Evolutionary conservation across 306 rosid genomes (phyloP), one percentile per base, ranked within the genome.

Genomic region (Fragaria ananassa): DNA sequence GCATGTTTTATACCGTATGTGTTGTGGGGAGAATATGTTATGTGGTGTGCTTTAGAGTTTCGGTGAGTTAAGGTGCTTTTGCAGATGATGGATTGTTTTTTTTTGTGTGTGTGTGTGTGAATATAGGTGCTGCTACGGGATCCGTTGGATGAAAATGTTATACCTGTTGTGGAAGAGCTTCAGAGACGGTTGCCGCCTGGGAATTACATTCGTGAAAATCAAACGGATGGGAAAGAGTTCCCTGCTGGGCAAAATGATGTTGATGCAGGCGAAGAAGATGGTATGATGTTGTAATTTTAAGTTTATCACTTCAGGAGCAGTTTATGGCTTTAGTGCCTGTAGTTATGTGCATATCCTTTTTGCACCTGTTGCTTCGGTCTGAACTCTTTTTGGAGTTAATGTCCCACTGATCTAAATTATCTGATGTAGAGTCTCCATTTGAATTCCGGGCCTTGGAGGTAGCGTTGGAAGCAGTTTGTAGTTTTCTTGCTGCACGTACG

Each of bases 381-480:
- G 58, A 50, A 37, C 62, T 74, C 17, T 67, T 72, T 66, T 78
- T 81, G 49, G 9, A 23, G 37, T 57, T 57, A 1, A 54, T 47
- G 56, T 79, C 79, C 81, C 82, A 86, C 70, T 79, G 79, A 75
- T 79, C 79, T 82, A 70, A 78, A 75, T 81, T 80, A 61, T 86
- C 80, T 78, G 69, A 72, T 87, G 83, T 76, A 94, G 98, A 90
- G 78, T 94, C 97, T 71, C 97, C 97, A n/a, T 94, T 94, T 65
- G 98, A 94, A 68, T 94, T 94, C 78, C 95, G 98, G 44, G 97
- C 96, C 46, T 81, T 94, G 79, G 98, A 94, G 88, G 95, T 94
- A 35, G 96, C 96, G 70, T 90, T 94, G 87, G 98, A 94, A 82
- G 95, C 98, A 74, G 90, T 94, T 84, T 94, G 97, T 79, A 94